Evolutionary conservation across 139 green algal genomes (phyloP).

Genomic region (Diplosphaera chodatii): DNA sequence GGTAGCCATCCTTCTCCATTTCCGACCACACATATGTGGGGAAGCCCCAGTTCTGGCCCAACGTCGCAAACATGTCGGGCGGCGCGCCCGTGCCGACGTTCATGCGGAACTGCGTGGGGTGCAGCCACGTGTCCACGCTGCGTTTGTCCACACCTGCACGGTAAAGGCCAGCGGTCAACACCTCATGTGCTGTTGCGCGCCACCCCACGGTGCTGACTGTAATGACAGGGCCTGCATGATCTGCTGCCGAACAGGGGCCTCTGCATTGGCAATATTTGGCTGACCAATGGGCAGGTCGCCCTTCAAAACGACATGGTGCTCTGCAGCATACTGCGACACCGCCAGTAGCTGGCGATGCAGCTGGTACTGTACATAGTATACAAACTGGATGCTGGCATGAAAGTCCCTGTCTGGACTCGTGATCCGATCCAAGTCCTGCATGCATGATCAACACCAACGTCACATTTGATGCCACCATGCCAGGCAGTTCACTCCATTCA

Average conservation of each 20-base stretch:
- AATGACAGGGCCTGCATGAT: too few species aligned
- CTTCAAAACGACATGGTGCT: slow-evolving; percentile 77
- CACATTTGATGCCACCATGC: too few species aligned
- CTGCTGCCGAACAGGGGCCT: too few species aligned
- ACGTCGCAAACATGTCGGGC: slow-evolving; percentile 82
- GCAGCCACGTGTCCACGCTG: slow-evolving; percentile 87
- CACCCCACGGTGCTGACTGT: too few species aligned
- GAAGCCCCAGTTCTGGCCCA: slow-evolving; percentile 95
- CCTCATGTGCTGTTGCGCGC: background rate
- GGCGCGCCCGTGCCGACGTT: slow-evolving; percentile 81
- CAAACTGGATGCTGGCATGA: slow-evolving; percentile 47
- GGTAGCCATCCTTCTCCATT: slow-evolving; percentile 84
- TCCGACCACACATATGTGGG: slow-evolving; percentile 97
- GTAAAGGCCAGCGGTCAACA: background rate
- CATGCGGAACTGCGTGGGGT: slow-evolving; percentile 86
- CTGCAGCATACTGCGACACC: slow-evolving; percentile 57
- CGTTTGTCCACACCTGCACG: slow-evolving; percentile 78
- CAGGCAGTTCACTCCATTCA: too few species aligned
- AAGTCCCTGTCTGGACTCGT: slow-evolving; percentile 35
- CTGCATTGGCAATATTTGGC: background rate
- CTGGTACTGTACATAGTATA: slow-evolving; percentile 79
- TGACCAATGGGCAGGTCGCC: slow-evolving; percentile 92
- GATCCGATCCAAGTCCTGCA: slow-evolving; percentile 41
- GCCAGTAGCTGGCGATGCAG: slow-evolving; percentile 76
- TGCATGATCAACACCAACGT: background rate